These are phyloP conservation scores for Zopfia rhizophila DNA, from an alignment of 2,329 filamentous ascomycete species.

Conservation along the genomic window DNA sequence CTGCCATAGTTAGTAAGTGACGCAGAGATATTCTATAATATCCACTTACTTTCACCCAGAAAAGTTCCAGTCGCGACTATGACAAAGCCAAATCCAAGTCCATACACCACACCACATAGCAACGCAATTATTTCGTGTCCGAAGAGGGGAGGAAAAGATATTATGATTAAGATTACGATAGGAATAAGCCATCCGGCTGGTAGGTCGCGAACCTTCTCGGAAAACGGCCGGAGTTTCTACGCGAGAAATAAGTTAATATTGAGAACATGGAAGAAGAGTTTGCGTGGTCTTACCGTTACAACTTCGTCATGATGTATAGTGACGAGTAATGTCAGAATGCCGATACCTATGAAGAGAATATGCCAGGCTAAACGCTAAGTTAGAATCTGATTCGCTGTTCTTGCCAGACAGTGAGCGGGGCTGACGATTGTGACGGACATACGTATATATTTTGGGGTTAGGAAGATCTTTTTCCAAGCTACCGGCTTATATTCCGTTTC, in stretches of 20 bases:
- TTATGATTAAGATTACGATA: slow-evolving; percentile 43
- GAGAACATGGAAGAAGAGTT: too few relatives aligned
- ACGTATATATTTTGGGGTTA: slow-evolving; percentile 50
- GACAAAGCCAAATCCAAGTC: slow-evolving; percentile 47
- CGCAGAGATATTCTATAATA: neutral
- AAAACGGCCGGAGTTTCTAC: slow-evolving; percentile 46
- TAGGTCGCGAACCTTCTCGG: slow-evolving; percentile 45
- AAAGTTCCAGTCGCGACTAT: slow-evolving; percentile 48
- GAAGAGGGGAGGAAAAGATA: slow-evolving; percentile 49
- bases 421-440: slow-evolving; percentile 17
- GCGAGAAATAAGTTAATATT: slow-evolving; percentile 24
- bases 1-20: slow-evolving; percentile 28
- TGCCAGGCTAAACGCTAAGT: slow-evolving; percentile 45
- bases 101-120: slow-evolving; percentile 48
- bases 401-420: slow-evolving; percentile 1
- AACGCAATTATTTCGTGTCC: slow-evolving; percentile 47
- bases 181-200: slow-evolving; percentile 50
- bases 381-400: slow-evolving; percentile 3
- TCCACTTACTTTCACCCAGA: slow-evolving; percentile 42
- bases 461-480: slow-evolving; percentile 47
- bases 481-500: slow-evolving; percentile 46
- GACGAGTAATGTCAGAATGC: slow-evolving; percentile 39
- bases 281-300: slow-evolving; percentile 38
- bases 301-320: slow-evolving; percentile 44
- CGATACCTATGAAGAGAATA: slow-evolving; percentile 39